These are phyloP conservation scores for Trichoderma harzianum DNA, from an alignment of 2,329 filamentous ascomycete species.

Conservation along the genomic window DNA sequence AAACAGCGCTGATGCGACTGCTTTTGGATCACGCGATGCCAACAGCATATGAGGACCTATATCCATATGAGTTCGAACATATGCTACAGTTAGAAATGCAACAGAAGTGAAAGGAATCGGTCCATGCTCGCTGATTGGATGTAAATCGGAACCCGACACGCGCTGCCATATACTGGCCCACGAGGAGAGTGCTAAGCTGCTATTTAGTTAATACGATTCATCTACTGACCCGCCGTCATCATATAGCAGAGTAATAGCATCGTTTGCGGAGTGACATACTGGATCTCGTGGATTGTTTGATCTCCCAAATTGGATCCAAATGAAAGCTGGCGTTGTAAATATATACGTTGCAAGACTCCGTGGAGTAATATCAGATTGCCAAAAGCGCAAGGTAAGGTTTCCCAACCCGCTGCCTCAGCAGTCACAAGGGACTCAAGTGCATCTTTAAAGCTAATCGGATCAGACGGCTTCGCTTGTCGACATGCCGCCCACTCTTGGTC, in stretches of 20 bases:
- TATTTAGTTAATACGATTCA: not conserved
- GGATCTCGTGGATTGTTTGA: not conserved
- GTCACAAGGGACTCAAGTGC: not conserved
- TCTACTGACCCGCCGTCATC: not conserved
- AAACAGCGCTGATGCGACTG: not conserved
- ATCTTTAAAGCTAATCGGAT: not conserved
- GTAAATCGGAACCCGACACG: not conserved
- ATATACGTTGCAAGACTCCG: not conserved
- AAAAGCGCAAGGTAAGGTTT: not conserved
- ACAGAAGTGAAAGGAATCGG: not conserved
- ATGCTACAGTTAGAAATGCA: not conserved
- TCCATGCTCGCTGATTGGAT: not conserved
- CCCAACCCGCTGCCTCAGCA: not conserved
- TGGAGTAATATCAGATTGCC: not conserved
- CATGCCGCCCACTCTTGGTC: not conserved
- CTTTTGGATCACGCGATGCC: not conserved
- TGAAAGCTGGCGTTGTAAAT: not conserved
- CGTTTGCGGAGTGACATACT: not conserved
- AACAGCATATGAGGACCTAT: not conserved
- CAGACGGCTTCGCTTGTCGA: not conserved
- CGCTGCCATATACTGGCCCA: not conserved
- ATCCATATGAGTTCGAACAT: not conserved
- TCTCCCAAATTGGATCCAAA: not conserved
- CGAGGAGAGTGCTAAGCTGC: not conserved
- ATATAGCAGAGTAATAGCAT: not conserved